phyloP scores from a whole-genome alignment of 768 basidiomycete genomes.

The Boletus insuetus region DNA sequence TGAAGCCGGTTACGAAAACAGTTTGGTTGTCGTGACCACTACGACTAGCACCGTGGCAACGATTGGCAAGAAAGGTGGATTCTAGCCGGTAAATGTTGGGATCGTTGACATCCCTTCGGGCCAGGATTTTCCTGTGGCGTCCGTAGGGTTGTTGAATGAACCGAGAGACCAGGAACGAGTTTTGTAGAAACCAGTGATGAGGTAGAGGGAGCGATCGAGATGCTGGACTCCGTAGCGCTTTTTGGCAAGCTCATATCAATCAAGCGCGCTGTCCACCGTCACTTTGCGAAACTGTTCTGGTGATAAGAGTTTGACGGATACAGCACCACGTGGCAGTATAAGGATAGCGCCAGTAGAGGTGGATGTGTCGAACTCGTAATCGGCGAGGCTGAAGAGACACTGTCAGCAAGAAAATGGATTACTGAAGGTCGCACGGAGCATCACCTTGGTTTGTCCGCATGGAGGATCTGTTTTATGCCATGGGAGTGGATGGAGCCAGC shows the following conservation, averaged over 20 bases:
- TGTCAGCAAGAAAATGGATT: background rate
- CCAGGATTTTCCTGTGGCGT: background rate
- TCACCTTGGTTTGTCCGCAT: background rate
- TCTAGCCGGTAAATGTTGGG: background rate
- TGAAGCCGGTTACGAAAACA: too few relatives aligned
- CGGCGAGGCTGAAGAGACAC: background rate
- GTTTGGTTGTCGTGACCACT: too few relatives aligned
- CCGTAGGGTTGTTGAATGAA: background rate
- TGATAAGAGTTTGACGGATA: background rate
- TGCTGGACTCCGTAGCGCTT: too few relatives aligned
- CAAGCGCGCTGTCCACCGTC: background rate
- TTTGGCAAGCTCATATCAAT: background rate
- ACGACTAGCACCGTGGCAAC: too few relatives aligned
- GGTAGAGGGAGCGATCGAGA: background rate
- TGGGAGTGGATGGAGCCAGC: too few relatives aligned
- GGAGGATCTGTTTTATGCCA: too few relatives aligned
- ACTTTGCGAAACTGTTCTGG: background rate
- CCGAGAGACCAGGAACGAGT: background rate
- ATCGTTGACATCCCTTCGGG: background rate
- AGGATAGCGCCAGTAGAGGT: background rate
- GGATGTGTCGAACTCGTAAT: background rate
- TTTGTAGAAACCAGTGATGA: conserved; percentile 2
- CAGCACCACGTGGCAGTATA: background rate
- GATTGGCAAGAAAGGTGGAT: too few relatives aligned
- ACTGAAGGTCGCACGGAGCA: background rate